Evolutionary conservation across 148 eudicot species (phyloP).

Genomic region (Diospyros lotus): DNA sequence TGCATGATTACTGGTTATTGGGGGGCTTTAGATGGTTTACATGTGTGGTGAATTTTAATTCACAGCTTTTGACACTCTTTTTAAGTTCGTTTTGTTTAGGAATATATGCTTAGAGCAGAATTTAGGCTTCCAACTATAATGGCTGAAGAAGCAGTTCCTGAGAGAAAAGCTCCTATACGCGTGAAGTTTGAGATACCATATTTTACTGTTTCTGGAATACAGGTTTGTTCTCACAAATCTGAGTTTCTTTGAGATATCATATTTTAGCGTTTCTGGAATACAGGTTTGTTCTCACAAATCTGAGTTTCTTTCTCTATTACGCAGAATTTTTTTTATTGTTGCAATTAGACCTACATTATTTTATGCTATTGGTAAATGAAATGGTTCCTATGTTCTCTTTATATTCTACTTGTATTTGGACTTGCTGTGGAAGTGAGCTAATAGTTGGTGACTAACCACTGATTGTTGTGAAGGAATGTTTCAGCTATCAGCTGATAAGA

Average conservation of each 20-base stretch:
- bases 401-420: neutral
- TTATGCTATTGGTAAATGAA: neutral
- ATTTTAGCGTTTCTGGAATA: constrained; percentile 93
- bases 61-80: neutral
- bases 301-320: neutral
- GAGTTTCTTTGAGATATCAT: constrained; percentile 74
- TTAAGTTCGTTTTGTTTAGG: constrained; percentile 31
- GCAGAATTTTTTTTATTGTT: neutral
- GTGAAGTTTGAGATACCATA: constrained; percentile 98
- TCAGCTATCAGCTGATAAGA: neutral
- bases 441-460: neutral
- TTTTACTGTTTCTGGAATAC: constrained; percentile 95
- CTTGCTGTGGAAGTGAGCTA: neutral
- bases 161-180: constrained; percentile 83
- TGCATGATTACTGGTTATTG: neutral
- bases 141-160: constrained; percentile 65
- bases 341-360: neutral
- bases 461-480: neutral
- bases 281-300: constrained; percentile 47
- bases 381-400: neutral
- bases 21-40: neutral
- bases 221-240: constrained; percentile 18
- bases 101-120: constrained; percentile 85
- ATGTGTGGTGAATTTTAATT: neutral
- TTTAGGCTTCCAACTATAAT: constrained; percentile 75